Percentiles rank a stretch among this genome's conserved stretches.
phyloP scores from a whole-genome alignment of 495 filamentous ascomycete genomes.

The Penicillium ucsense region DNA sequence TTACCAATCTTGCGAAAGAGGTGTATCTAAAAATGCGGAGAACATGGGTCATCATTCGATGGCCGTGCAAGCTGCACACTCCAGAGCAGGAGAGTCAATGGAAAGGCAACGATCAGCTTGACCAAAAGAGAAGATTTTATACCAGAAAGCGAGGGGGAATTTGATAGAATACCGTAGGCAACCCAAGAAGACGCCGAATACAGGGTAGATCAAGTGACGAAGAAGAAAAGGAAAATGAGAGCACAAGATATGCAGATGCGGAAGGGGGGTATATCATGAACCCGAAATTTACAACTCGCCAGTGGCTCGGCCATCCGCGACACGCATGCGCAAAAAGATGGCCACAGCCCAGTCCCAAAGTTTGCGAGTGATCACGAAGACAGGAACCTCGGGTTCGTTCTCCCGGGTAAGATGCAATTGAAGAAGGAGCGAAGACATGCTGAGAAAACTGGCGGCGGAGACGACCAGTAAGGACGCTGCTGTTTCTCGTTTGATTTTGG shows the following conservation, averaged over 20 bases:
- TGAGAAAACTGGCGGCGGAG: slow-evolving; percentile 64
- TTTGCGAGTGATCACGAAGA: slow-evolving; percentile 44
- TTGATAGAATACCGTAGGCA: no score
- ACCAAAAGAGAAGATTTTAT: no score
- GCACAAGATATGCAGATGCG: neutral
- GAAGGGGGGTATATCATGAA: neutral
- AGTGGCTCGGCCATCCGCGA: slow-evolving; percentile 19
- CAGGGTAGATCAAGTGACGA: neutral
- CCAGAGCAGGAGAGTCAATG: no score
- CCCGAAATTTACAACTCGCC: slow-evolving; percentile 14
- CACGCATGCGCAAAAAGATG: slow-evolving; percentile 34
- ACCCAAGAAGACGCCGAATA: neutral
- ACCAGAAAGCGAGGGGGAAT: no score
- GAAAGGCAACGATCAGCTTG: no score
- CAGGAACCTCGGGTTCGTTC: slow-evolving; percentile 53
- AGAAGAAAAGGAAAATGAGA: neutral
- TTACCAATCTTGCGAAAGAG: no score
- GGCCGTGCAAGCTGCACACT: no score
- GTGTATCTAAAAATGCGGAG: no score
- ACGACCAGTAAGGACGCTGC: slow-evolving; percentile 68
- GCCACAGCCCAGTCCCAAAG: slow-evolving; percentile 35
- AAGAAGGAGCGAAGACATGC: slow-evolving; percentile 58
- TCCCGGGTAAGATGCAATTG: slow-evolving; percentile 58
- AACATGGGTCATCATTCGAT: no score
- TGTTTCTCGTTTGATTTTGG: slow-evolving; percentile 74